Percentiles rank a stretch among this genome's conserved stretches.
phyloP scores from a whole-genome alignment of 345 rosid species.

The Citrus mangshanensis region DNA sequence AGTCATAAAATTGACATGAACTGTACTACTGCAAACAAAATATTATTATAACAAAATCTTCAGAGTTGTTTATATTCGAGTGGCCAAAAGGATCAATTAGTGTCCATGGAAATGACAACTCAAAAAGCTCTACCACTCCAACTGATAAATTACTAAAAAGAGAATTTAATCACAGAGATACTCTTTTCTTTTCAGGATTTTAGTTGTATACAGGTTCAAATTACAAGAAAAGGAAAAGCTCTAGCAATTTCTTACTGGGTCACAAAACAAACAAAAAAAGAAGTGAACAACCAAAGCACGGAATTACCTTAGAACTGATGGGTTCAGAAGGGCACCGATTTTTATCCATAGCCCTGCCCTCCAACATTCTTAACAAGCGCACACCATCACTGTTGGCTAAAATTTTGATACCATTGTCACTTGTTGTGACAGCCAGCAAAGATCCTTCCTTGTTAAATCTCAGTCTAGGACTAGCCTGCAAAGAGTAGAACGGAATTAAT shows the following conservation, averaged over 20 bases:
- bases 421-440: slow-evolving; percentile 52
- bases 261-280: neutral
- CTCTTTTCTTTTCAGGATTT: neutral
- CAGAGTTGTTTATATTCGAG: neutral
- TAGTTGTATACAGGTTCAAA: neutral
- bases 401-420: slow-evolving; percentile 55
- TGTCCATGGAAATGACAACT: neutral
- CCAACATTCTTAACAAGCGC: slow-evolving; percentile 40
- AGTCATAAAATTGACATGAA: neutral
- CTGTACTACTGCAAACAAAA: neutral
- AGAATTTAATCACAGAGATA: neutral
- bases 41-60: neutral
- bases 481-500: neutral
- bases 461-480: slow-evolving; percentile 60
- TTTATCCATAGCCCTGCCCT: slow-evolving; percentile 40
- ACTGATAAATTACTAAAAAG: neutral
- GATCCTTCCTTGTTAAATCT: slow-evolving; percentile 68
- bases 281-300: neutral
- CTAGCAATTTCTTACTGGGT: neutral
- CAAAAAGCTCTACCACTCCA: neutral
- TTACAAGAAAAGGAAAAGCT: neutral
- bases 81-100: neutral
- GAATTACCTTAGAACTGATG: slow-evolving; percentile 39
- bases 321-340: slow-evolving; percentile 40
- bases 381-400: slow-evolving; percentile 49